Evolutionary conservation across 306 rosid species (phyloP), one percentile per base, ranked within the genome.

Genomic region (Herpetospermum pedunculosum): DNA sequence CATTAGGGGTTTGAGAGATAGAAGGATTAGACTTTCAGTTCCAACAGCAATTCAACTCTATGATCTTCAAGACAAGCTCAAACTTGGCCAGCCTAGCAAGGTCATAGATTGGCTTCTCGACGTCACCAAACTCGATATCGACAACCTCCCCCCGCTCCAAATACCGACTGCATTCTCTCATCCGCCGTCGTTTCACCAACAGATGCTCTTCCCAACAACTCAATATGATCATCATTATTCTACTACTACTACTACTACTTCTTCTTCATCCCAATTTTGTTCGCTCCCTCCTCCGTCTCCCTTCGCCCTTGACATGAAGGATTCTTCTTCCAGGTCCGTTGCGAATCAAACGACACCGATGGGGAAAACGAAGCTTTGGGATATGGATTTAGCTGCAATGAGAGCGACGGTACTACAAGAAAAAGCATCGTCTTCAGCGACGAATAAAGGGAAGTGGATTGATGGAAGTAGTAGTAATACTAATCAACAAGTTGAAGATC

Each of bases 101-200:
- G 98, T 90, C 10, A 87, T 92, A 4, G 98, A 92, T 79, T 92
- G 98, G 98, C 77, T 92, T 41, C 81, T 90, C 64, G 89, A 87
- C 16, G 88, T 62, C 54, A 85, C 96, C 8, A 87, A 87, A 73
- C 60, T 68, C 69, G 98, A 92, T 28, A 92, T 92, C 75, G 98
- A 90, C 58, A 83, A 84, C 26, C 96, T 92, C 29, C 98, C 98
- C 1, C 96, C 98, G 0, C 92, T 92, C 44, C 92, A 78, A 37
- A 40, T 90, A 30, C 96, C 96, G 75, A 84, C 81, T 1, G 89
- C 83, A 5, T 83, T 87, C 21, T 44, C 81, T 75, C 96, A n/a
- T n/a, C n/a, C n/a, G n/a, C n/a, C n/a, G n/a, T n/a, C 83, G 59
- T 86, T 83, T 74, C 88, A 81, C 62, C 90, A 85, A 9, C 89